A percentile compares a stretch with the other conserved stretches of the same genome.
Conservation (phyloP, 2,329 filamentous ascomycete genomes). For the Harringtonia aguacate region DNA sequence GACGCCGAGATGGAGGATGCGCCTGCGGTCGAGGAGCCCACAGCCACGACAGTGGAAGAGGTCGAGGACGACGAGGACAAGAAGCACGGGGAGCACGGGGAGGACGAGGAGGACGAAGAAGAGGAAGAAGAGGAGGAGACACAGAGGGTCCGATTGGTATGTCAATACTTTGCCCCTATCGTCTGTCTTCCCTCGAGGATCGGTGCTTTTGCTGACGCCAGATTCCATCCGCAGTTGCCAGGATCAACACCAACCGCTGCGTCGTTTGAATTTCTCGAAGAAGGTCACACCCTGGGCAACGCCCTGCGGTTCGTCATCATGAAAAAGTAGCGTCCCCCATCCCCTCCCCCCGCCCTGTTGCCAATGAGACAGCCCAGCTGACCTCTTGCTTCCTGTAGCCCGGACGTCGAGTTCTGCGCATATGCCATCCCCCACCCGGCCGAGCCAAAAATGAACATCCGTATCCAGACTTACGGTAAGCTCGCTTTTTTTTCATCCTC, state of each 20-base stretch:
- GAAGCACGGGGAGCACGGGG: too few relatives aligned
- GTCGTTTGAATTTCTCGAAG: conserved; percentile 87
- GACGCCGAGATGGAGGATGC: conserved; percentile 33
- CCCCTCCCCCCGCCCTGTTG: background rate
- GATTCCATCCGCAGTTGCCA: conserved; percentile 57
- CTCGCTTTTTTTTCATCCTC: background rate
- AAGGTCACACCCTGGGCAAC: conserved; percentile 94
- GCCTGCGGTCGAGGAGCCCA: conserved; percentile 14
- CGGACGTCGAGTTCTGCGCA: conserved; percentile 93
- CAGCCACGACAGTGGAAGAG: conserved; percentile 9
- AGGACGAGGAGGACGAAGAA: conserved; percentile 19
- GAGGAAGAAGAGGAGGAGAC: conserved; percentile 36
- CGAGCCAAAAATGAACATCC: conserved; percentile 90
- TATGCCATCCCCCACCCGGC: conserved; percentile 97
- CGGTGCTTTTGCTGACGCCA: too few relatives aligned
- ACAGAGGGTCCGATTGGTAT: conserved; percentile 54
- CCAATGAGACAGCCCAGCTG: background rate
- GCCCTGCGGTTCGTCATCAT: conserved; percentile 91
- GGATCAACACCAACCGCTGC: conserved; percentile 80
- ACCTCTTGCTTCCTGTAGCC: conserved; percentile 39
- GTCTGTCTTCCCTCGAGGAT: too few relatives aligned
- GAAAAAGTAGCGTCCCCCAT: conserved; percentile 99
- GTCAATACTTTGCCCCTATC: too few relatives aligned
- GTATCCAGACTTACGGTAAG: conserved; percentile 94
- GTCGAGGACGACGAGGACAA: conserved; percentile 12